Conservation (phyloP, 2,329 filamentous ascomycete species). For the Ascochyta clinopodiicola region DNA sequence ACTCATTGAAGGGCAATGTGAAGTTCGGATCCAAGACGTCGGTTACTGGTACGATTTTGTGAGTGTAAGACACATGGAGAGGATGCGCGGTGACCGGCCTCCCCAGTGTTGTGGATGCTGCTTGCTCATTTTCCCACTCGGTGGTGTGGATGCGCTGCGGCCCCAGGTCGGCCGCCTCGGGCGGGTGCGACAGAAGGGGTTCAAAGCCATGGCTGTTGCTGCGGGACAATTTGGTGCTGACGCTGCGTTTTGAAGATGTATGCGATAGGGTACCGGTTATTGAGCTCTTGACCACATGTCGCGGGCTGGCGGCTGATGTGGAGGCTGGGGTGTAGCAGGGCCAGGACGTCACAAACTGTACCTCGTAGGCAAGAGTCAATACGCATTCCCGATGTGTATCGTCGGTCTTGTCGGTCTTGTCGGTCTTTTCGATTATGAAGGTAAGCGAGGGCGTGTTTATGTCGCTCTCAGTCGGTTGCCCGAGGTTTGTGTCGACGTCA, state of each 20-base stretch:
- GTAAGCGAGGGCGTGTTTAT: constrained; percentile 41
- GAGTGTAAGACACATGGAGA: constrained; percentile 49
- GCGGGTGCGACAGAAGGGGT: constrained; percentile 44
- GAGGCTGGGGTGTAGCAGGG: constrained; percentile 57
- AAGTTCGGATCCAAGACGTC: constrained; percentile 39
- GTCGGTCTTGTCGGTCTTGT: background rate
- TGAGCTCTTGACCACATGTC: constrained; percentile 33
- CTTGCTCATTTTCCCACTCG: constrained; percentile 23
- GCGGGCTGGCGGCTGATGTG: constrained; percentile 27
- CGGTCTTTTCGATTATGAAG: constrained; percentile 33
- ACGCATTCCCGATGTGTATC: constrained; percentile 21
- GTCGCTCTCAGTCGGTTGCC: constrained; percentile 26
- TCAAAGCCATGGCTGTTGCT: constrained; percentile 46
- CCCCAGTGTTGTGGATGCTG: background rate
- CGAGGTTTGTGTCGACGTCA: constrained; percentile 29
- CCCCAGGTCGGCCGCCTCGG: constrained; percentile 33
- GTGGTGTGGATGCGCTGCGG: constrained; percentile 36
- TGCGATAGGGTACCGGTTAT: constrained; percentile 34
- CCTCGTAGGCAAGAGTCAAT: constrained; percentile 56
- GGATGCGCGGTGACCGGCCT: constrained; percentile 45
- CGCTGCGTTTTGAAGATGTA: constrained; percentile 43
- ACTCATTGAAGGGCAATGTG: constrained; percentile 31
- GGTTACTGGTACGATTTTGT: constrained; percentile 45
- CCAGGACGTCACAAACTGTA: constrained; percentile 62
- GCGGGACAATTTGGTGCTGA: constrained; percentile 31